These are phyloP conservation scores for Nemania bipapillata DNA, from an alignment of 2,329 filamentous ascomycete genomes.

Conservation along the genomic window DNA sequence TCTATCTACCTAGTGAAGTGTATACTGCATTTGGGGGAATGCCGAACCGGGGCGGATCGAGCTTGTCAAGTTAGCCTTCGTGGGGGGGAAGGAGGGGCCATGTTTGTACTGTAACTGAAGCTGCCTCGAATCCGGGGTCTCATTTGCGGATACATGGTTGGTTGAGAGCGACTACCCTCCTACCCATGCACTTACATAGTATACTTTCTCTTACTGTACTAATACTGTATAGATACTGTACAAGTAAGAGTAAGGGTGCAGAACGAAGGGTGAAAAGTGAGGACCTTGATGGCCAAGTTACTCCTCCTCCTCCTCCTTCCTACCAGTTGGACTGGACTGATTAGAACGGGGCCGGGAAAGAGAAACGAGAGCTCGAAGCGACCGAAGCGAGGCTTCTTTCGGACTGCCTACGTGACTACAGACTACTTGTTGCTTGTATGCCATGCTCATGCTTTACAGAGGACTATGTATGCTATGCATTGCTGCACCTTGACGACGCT, in stretches of 20 bases:
- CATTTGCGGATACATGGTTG: not conserved
- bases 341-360: not conserved
- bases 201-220: no score
- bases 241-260: no score
- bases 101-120: conserved; percentile 3
- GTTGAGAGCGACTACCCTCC: not conserved
- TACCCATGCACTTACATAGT: no score
- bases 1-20: not conserved
- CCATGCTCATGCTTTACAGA: no score
- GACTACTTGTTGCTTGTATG: not conserved
- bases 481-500: not conserved
- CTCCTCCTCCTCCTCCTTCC: not conserved
- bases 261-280: not conserved
- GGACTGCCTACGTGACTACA: not conserved
- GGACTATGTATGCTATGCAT: no score
- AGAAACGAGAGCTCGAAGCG: not conserved
- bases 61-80: not conserved
- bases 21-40: not conserved
- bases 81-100: not conserved
- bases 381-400: not conserved
- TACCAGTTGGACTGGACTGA: not conserved
- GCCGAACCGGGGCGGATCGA: not conserved
- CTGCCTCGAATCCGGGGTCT: not conserved
- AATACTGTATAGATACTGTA: no score
- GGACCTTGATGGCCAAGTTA: not conserved